Percentiles rank a stretch among this genome's conserved stretches.
Evolutionary conservation across 495 filamentous ascomycete genomes (phyloP).

Genomic region (Lentithecium fluviatile): DNA sequence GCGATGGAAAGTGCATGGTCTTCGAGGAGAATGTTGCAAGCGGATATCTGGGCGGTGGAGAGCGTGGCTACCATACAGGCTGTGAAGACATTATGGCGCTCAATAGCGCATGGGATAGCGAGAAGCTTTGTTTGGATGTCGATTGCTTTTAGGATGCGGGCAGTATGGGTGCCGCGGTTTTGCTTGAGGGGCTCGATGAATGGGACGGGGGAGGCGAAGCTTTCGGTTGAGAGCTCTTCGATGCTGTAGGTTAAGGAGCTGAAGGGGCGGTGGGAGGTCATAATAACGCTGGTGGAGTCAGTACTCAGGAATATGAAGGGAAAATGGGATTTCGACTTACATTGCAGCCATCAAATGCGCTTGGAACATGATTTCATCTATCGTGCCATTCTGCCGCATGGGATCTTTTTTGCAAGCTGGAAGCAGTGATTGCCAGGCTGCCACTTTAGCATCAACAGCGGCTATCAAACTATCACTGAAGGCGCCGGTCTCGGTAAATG

Average conservation of each 20-base stretch:
- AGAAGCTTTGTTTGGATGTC: constrained; percentile 31
- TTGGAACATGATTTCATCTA: constrained; percentile 33
- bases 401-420: constrained; percentile 32
- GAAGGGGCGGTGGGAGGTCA: constrained; percentile 28
- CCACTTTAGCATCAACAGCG: constrained; percentile 22
- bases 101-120: constrained; percentile 17
- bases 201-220: constrained; percentile 18
- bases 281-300: constrained; percentile 1
- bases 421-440: constrained; percentile 24
- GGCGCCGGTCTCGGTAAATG: constrained; percentile 3
- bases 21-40: constrained; percentile 27
- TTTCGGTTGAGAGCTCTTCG: constrained; percentile 20
- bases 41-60: constrained; percentile 22
- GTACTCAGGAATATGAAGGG: background rate
- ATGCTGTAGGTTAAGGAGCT: constrained; percentile 21
- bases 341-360: constrained; percentile 22
- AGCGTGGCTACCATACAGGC: constrained; percentile 15
- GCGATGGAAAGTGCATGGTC: constrained; percentile 27
- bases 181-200: constrained; percentile 10
- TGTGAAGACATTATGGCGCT: constrained; percentile 15
- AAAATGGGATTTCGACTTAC: constrained; percentile 5
- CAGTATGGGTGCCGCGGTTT: constrained; percentile 15
- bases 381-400: constrained; percentile 12
- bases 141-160: constrained; percentile 24
- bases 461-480: constrained; percentile 13